Evolutionary conservation across 257 asterid species (phyloP).

Genomic region (Nicotiana tomentosiformis): DNA sequence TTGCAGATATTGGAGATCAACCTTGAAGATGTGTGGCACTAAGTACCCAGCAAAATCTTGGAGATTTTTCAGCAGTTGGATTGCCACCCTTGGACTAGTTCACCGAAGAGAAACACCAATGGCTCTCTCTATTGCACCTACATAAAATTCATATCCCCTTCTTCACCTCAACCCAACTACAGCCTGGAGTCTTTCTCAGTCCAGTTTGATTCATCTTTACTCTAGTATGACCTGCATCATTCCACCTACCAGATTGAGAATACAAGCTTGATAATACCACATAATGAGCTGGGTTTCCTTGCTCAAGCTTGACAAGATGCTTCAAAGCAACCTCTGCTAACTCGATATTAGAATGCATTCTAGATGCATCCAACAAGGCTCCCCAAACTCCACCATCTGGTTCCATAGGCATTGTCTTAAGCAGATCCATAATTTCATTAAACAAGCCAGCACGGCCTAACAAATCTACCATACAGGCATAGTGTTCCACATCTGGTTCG

Average conservation of each 20-base stretch:
- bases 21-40: background rate
- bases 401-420: constrained; percentile 19
- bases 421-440: constrained; percentile 15
- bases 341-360: constrained; percentile 17
- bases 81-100: background rate
- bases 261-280: constrained; percentile 21
- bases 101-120: background rate
- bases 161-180: constrained; percentile 23
- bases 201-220: constrained; percentile 15
- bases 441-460: constrained; percentile 27
- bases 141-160: background rate
- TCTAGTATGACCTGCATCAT: constrained; percentile 18
- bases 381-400: constrained; percentile 30
- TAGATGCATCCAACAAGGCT: constrained; percentile 18
- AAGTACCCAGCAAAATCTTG: background rate
- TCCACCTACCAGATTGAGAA: constrained; percentile 23
- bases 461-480: constrained; percentile 23
- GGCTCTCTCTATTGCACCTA: background rate
- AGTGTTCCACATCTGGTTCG: constrained; percentile 19
- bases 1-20: background rate
- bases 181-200: constrained; percentile 24
- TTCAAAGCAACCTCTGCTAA: constrained; percentile 18
- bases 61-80: background rate
- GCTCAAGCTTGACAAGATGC: constrained; percentile 13
- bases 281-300: constrained; percentile 18